Evolutionary conservation across 164 flowering plant species (phyloP).

Genomic region (grape (Vitis vinifera)): DNA sequence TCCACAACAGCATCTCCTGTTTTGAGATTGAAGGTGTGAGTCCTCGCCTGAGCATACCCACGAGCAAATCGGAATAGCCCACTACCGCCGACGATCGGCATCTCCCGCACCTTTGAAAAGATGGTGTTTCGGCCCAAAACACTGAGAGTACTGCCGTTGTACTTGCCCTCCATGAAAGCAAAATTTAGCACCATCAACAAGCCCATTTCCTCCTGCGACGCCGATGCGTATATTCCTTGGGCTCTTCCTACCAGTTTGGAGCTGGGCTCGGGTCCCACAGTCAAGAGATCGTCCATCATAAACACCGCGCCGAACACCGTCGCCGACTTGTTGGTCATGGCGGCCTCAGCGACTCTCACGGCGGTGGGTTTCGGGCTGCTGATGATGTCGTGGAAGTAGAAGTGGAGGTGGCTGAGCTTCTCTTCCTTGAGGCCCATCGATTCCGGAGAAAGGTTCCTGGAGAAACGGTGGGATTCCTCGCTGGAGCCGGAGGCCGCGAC

Average conservation of each 20-base stretch:
- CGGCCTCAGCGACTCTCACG: constrained; percentile 18
- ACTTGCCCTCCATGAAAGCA: constrained; percentile 27
- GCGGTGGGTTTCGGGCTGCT: constrained; percentile 28
- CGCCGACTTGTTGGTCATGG: constrained; percentile 9
- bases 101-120: constrained; percentile 21
- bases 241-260: constrained; percentile 26
- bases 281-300: constrained; percentile 29
- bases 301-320: constrained; percentile 22
- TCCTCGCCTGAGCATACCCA: constrained; percentile 28
- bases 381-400: constrained; percentile 39
- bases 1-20: constrained; percentile 25
- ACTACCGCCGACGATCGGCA: constrained; percentile 37
- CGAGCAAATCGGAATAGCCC: constrained; percentile 34
- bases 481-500: not conserved
- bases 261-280: constrained; percentile 11
- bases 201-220: constrained; percentile 13
- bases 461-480: constrained; percentile 1
- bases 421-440: constrained; percentile 11
- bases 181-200: constrained; percentile 23
- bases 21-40: constrained; percentile 10
- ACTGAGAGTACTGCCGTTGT: constrained; percentile 30
- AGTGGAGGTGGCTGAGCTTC: constrained; percentile 38
- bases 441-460: constrained; percentile 5
- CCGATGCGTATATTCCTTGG: constrained; percentile 26
- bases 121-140: constrained; percentile 27